Base-by-base conservation (phyloP, 495 filamentous ascomycete species). In the Xylaria grammica region DNA sequence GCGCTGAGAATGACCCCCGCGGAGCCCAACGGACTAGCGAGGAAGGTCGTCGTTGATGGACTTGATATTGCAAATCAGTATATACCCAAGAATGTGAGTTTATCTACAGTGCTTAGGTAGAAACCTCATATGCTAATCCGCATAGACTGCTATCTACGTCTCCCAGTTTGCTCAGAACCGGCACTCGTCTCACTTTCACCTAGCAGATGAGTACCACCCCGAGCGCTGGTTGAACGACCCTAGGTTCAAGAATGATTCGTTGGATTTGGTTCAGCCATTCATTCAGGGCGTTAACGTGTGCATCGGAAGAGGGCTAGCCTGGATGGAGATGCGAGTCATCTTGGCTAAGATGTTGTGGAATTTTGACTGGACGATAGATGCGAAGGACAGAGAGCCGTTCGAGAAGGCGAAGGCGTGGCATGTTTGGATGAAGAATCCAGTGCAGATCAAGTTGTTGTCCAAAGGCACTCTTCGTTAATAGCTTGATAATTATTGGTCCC, bases 201-300 rank as follows among this genome's bases (percentile, higher is more conserved):
- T 52, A 5, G 27, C 49, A 1, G 17, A 52, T 9, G 49, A 52
- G 5, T 52, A 34, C 9, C 49, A 34, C 29, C 49, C 49, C 7
- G 49, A 52, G 29, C 49, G 49, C 4, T 52, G 49, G 49, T 3
- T 52, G 49, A 52, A 52, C 20, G 49, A 52, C 29, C 49, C 49
- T 8, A 34, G 8, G 29, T 52, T 52, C 26, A 13, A 32, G 13
- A 26, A 32, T n/a, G 49, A 52, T 32, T 32, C 30, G 32, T 13
- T 52, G 3, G 49, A 52, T 10, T 1, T 32, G n/a, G 49, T 52
- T 8, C 49, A 52, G 17, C 49, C 49, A 20, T 52, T 52, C n/a
- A 32, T 52, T 29, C 30, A 32, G 49, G 49, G 49, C 11, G 49
- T 52, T 11, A 52, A 52, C 20, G 49, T 52, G 17, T 52, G 49